Evolutionary conservation across 2,329 filamentous ascomycete species (phyloP).

Genomic region (Colletotrichum nymphaeae): DNA sequence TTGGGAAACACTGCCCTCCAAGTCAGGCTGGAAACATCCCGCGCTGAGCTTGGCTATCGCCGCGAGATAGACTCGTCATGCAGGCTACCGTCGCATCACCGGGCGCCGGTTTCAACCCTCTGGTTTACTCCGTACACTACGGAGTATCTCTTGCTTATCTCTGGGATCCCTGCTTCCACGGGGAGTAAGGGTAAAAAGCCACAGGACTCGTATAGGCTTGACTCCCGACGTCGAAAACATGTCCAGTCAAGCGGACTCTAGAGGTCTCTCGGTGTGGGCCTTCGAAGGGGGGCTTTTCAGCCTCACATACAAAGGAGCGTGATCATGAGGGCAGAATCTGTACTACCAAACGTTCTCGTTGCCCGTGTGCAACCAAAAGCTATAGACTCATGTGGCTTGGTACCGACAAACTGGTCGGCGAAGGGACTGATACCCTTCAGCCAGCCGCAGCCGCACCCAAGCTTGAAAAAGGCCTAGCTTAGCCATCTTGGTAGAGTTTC

Average conservation of each 20-base stretch:
- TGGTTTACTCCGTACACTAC: not conserved
- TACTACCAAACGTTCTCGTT: not conserved
- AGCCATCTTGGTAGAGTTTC: not conserved
- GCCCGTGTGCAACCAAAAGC: no score
- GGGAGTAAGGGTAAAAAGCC: not conserved
- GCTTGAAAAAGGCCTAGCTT: not conserved
- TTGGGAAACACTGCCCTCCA: not conserved
- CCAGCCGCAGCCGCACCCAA: not conserved
- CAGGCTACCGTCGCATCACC: conserved; percentile 21
- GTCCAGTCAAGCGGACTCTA: not conserved
- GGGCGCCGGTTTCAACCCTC: conserved; percentile 1
- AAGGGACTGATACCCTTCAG: not conserved
- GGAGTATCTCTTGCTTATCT: conserved; percentile 10
- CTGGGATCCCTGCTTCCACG: not conserved
- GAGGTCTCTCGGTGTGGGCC: not conserved
- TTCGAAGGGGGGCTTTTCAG: not conserved
- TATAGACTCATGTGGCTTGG: not conserved
- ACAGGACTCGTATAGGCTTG: not conserved
- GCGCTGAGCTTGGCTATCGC: not conserved
- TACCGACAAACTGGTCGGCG: not conserved
- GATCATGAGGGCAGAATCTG: not conserved
- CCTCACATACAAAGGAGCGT: not conserved
- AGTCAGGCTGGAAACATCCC: conserved; percentile 2
- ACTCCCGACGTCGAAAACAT: not conserved
- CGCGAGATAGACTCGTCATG: conserved; percentile 7